A percentile compares a stretch with the other conserved stretches of the same genome.
phyloP scores from a whole-genome alignment of 2,329 filamentous ascomycete species.

The Pseudogymnoascus destructans region DNA sequence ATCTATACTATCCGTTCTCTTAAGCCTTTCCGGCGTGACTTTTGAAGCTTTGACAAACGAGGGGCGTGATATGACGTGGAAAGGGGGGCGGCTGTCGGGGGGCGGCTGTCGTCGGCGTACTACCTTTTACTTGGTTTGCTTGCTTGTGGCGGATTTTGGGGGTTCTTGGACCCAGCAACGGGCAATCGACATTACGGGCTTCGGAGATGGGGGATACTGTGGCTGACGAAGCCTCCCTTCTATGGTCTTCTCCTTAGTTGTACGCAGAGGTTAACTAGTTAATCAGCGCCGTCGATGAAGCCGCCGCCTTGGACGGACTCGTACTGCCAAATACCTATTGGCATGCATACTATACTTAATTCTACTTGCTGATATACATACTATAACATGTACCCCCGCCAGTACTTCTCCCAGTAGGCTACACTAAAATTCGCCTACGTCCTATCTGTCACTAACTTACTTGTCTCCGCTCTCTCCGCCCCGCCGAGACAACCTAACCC shows the following conservation, averaged over 20 bases:
- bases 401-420: neutral
- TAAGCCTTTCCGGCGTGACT: no score
- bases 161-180: neutral
- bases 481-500: constrained; percentile 2
- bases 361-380: neutral
- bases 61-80: neutral
- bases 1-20: no score
- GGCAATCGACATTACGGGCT: neutral
- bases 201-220: neutral
- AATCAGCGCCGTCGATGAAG: neutral
- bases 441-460: constrained; percentile 1
- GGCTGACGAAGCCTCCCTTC: neutral
- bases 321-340: neutral
- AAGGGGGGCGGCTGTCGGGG: no score
- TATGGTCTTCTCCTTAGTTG: neutral
- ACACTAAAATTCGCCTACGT: neutral
- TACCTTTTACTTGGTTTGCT: no score
- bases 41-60: neutral
- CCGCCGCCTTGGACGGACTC: neutral
- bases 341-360: neutral
- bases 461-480: constrained; percentile 4
- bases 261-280: no score
- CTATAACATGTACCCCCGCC: neutral
- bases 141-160: no score
- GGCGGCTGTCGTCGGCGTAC: no score